Percentiles rank a stretch among this genome's conserved stretches.
phyloP scores from a whole-genome alignment of 139 green algal species.

The Asterochloris erici region DNA sequence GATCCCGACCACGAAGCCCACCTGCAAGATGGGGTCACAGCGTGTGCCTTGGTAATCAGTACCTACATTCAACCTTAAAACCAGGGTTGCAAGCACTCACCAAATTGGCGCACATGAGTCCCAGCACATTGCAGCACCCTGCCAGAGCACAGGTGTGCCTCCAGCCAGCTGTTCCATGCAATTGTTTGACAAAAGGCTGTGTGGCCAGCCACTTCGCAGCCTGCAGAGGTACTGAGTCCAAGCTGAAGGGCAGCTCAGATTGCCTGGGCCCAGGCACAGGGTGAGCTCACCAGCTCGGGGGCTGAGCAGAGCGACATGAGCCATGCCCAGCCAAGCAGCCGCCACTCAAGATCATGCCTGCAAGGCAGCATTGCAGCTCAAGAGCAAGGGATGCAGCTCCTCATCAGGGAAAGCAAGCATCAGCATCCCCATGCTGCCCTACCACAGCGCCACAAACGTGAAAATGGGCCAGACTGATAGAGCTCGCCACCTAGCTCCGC shows the following conservation, averaged over 20 bases:
- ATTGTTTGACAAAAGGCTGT: background rate
- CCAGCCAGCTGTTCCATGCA: slow-evolving; percentile 25
- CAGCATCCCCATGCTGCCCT: background rate
- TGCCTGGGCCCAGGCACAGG: background rate
- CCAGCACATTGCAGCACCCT: slow-evolving; percentile 61
- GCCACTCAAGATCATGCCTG: slow-evolving; percentile 88
- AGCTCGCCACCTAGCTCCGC: slow-evolving; percentile 52
- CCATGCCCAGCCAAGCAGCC: slow-evolving; percentile 79
- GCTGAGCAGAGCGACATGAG: slow-evolving; percentile 67
- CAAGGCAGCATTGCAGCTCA: background rate
- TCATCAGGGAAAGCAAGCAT: background rate
- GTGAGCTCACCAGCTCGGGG: slow-evolving; percentile 55
- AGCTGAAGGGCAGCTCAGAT: background rate
- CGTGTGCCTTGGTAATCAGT: background rate
- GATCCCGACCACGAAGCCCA: slow-evolving; percentile 68
- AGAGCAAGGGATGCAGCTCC: background rate
- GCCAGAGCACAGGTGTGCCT: slow-evolving; percentile 36
- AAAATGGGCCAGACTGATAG: slow-evolving; percentile 90
- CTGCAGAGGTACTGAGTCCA: background rate
- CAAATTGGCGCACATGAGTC: slow-evolving; percentile 81
- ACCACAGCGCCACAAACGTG: slow-evolving; percentile 91
- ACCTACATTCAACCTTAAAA: background rate
- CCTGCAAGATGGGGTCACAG: background rate
- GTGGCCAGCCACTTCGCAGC: slow-evolving; percentile 1
- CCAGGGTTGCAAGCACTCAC: slow-evolving; percentile 23